A percentile compares a stretch with the other conserved stretches of the same genome.
Evolutionary conservation across 208 protist genomes (phyloP).

Genomic region (Trypanosoma theileri): DNA sequence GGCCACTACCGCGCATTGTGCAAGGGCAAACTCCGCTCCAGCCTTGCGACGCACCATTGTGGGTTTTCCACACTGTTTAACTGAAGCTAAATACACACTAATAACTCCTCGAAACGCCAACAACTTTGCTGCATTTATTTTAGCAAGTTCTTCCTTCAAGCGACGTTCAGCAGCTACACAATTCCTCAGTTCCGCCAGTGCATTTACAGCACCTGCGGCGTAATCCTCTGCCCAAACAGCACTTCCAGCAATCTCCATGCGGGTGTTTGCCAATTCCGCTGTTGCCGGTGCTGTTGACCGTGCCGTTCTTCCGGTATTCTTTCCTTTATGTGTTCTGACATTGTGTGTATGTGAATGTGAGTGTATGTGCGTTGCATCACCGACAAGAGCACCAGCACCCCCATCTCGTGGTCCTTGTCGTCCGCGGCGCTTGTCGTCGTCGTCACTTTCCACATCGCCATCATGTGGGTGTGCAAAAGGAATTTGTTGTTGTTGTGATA

Average conservation of each 20-base stretch:
- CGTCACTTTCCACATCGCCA: conserved; percentile 25
- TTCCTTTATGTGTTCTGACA: too few species aligned
- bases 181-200: conserved; percentile 54
- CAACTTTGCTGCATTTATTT: conserved; percentile 49
- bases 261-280: neutral
- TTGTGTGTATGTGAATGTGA: too few species aligned
- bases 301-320: neutral
- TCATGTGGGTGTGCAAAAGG: neutral
- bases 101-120: conserved; percentile 68
- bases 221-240: conserved; percentile 48
- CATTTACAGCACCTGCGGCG: conserved; percentile 39
- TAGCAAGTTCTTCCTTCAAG: conserved; percentile 61
- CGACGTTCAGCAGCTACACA: conserved; percentile 59
- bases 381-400: neutral
- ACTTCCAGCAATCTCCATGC: conserved; percentile 79
- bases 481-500: too few species aligned
- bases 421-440: conserved; percentile 25
- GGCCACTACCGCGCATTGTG: conserved; percentile 72
- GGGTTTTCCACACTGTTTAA: conserved; percentile 28
- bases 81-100: conserved; percentile 50
- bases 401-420: neutral
- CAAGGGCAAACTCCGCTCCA: conserved; percentile 49
- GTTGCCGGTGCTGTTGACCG: neutral
- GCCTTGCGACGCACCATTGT: conserved; percentile 25
- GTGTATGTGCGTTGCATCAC: too few species aligned